Evolutionary conservation across 2,329 filamentous ascomycete species (phyloP), one percentile per base, ranked within the genome.

Genomic region (Colletotrichum chlorophyti): DNA sequence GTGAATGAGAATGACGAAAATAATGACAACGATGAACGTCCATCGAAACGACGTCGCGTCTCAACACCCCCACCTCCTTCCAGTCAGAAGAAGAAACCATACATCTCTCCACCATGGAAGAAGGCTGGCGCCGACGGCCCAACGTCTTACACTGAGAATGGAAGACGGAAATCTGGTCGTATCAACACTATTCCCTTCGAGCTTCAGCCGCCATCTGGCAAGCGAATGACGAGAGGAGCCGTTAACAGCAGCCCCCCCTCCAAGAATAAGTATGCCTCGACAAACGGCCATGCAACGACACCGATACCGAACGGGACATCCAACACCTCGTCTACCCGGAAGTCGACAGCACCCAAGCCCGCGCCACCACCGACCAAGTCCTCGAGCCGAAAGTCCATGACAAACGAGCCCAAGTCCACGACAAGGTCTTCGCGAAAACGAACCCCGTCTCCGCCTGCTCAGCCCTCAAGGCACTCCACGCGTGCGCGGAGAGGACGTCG

Each of bases 81-180:
- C 53, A 63, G 74, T 58, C 71, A 78, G 61, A 73, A 79, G 61
- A 68, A 73, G 68, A 79, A 88, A 75, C 76, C n/a, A n/a, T n/a
- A 79, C 50, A 81, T 83, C 60, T 98, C 94, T 63, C 95, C 95
- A 64, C 95, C 95, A 19, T 99, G 95, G 95, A 98, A 95, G 78
- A 91, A 87, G 68, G 84, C 91, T 62, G 84, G 84, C 58, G 91
- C 90, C 35, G 91, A 96, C 24, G 95, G 95, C 0, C 95, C 95
- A 19, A 95, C 94, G 4, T 90, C 91, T 1, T 93, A 96, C 70
- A 84, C 90, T 41, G 85, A 83, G 76, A 90, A 83, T 83, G 91
- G 91, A 45, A 83, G 83, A 63, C 82, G 87, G 60, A 88, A 87
- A 68, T 90, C 87, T 19, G 85, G 85, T 35, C 82, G 87, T 60